Conservation (phyloP, 306 rosid species). For the Fragaria nilgerrensis region DNA sequence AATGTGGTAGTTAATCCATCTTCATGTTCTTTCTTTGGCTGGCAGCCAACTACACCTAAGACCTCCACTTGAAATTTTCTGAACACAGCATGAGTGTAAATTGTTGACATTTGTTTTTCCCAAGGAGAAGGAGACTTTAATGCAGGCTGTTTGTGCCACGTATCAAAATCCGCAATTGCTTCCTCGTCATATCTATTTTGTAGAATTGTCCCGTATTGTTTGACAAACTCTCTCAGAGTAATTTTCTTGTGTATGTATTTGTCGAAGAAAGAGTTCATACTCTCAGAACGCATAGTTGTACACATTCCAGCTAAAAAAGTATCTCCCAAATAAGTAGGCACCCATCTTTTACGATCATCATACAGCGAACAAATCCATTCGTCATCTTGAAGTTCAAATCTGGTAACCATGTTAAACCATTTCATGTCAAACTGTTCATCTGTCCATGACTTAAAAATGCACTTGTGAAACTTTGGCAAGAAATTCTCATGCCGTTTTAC, state of each 20-base stretch:
- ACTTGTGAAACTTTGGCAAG: conserved; percentile 64
- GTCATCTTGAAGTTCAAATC: conserved; percentile 79
- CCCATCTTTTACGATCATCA: conserved; percentile 85
- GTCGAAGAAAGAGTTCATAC: conserved; percentile 87
- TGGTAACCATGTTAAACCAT: conserved; percentile 85
- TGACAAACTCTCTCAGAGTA: conserved; percentile 78
- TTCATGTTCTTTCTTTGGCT: conserved; percentile 63
- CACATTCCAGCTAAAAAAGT: conserved; percentile 83
- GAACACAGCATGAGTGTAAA: conserved; percentile 85
- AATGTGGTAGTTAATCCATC: conserved; percentile 57
- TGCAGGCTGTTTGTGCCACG: conserved; percentile 92
- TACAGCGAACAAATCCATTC: conserved; percentile 65
- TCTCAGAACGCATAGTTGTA: conserved; percentile 73
- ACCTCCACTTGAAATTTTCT: conserved; percentile 89
- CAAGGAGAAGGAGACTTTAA: conserved; percentile 94
- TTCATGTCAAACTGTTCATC: conserved; percentile 86
- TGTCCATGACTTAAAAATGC: conserved; percentile 80
- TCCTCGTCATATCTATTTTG: conserved; percentile 88
- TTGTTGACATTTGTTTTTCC: conserved; percentile 91
- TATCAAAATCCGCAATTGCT: conserved; percentile 88
- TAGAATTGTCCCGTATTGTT: conserved; percentile 75
- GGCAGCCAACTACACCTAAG: conserved; percentile 91
- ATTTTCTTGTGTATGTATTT: conserved; percentile 84
- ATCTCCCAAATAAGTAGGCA: conserved; percentile 70
- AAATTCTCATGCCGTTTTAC: conserved; percentile 63